phyloP scores from a whole-genome alignment of 345 rosid genomes.

The Euphorbia peplus region DNA sequence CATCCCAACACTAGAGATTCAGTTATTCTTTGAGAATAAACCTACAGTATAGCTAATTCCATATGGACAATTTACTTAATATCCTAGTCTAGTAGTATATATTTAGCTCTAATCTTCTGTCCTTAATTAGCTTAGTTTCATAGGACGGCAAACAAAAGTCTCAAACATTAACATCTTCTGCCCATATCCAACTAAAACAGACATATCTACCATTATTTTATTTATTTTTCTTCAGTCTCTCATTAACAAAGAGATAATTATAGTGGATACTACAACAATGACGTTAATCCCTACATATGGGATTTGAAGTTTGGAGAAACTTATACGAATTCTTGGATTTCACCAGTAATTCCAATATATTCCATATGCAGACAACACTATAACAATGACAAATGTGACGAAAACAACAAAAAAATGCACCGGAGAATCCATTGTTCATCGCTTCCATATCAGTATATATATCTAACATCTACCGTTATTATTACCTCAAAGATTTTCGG shows the following conservation, averaged over 20 bases:
- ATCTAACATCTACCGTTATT: neutral
- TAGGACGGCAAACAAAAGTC: slow-evolving; percentile 3
- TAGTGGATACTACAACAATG: neutral
- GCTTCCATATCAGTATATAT: neutral
- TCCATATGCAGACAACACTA: neutral
- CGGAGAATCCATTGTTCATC: slow-evolving; percentile 1
- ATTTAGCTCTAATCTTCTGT: too few species aligned
- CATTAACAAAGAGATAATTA: neutral
- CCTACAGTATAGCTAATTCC: too few species aligned
- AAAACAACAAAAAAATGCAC: neutral
- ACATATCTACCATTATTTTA: neutral
- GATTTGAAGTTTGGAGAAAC: neutral
- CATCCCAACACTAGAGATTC: too few species aligned
- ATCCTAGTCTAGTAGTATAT: too few species aligned
- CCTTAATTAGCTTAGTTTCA: too few species aligned
- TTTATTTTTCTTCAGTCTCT: neutral
- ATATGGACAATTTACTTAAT: too few species aligned
- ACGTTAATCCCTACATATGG: neutral
- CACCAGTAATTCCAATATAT: neutral
- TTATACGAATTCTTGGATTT: neutral
- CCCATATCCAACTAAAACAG: neutral
- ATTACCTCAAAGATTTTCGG: neutral
- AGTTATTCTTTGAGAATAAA: too few species aligned
- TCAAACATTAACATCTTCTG: neutral
- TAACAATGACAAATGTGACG: neutral